Evolutionary conservation across 176 grass and related monocot genomes (phyloP).

Genomic region (Paspalum notatum): DNA sequence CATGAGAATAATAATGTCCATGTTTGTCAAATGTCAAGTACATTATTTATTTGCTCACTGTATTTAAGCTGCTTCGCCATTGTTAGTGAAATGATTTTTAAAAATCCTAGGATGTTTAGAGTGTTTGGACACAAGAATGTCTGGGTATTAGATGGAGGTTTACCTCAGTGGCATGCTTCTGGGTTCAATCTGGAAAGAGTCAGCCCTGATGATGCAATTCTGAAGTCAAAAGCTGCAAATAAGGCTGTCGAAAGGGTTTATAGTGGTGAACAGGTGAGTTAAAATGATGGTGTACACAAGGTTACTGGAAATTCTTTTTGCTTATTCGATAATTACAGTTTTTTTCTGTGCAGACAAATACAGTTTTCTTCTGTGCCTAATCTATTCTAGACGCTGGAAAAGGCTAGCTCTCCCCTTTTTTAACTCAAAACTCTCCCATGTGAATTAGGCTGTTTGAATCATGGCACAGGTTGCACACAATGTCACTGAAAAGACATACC

Average conservation of each 20-base stretch:
- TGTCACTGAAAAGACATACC: slow-evolving; percentile 58
- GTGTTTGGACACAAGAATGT: slow-evolving; percentile 85
- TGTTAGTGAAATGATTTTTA: neutral
- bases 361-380: too few relatives aligned
- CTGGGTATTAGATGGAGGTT: slow-evolving; percentile 92
- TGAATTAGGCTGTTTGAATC: slow-evolving; percentile 19
- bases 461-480: slow-evolving; percentile 71
- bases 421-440: slow-evolving; percentile 12
- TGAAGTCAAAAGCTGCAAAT: slow-evolving; percentile 56
- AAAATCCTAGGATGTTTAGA: slow-evolving; percentile 69
- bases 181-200: slow-evolving; percentile 62
- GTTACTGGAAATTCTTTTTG: slow-evolving; percentile 20
- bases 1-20: neutral
- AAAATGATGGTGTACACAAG: neutral
- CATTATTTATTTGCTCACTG: neutral
- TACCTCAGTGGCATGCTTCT: slow-evolving; percentile 80
- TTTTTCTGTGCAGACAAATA: slow-evolving; percentile 45
- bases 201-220: slow-evolving; percentile 49
- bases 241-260: slow-evolving; percentile 63
- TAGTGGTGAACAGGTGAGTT: slow-evolving; percentile 63
- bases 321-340: neutral
- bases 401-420: slow-evolving; percentile 49
- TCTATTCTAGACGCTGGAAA: slow-evolving; percentile 72
- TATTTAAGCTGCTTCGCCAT: neutral
- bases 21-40: neutral